Base-by-base conservation (phyloP, 2,329 filamentous ascomycete species). In the Acephala macrosclerotiorum region DNA sequence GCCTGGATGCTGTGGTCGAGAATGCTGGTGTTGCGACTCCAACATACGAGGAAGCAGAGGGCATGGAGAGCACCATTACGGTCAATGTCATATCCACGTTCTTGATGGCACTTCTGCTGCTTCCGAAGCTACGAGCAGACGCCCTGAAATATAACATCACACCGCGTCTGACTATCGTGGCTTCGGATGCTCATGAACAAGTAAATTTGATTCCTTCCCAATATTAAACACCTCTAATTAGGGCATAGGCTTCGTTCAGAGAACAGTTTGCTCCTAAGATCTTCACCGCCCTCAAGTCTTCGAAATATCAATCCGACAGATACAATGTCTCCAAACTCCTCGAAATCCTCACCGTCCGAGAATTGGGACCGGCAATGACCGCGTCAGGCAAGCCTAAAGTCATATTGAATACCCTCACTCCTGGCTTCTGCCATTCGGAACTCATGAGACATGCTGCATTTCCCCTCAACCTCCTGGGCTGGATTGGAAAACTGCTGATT, bases 1-100 rank as follows among this genome's bases (percentile, higher is more conserved):
- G 81, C 2, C 64, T 86, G 8, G 83, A 85, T 70, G 78, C 80
- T 35, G 75, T 82, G 47, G 71, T 84, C 9, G 77, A 79, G 59
- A 86, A 75, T 70, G 73, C 73, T 1, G 73, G 71, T 1, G 58
- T 75, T 29, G 72, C 69, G 38, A 66, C 66, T 7, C 62, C 66
- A 4, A 53, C 40, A 14, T 75, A 67, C 25, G 53, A 60, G 26
- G 64, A 70, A 25, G 29, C 68, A 1, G 74, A 76, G 16, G 74
- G 74, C 1, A 72, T 72, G 42, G 66, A 69, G 25, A 60, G 72
- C 25, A 71, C 71, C 0, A 65, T 77, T 33, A 75, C 73, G 0
- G 74, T 77, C 9, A 77, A 77, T 66, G 74, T 77, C 1, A 60
- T 76, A 16, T 70, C 71, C 2, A 77, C 75, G 2, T 74, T 77